Conservation (phyloP, 2,329 filamentous ascomycete species). For the Purpureocillium lavendulum region DNA sequence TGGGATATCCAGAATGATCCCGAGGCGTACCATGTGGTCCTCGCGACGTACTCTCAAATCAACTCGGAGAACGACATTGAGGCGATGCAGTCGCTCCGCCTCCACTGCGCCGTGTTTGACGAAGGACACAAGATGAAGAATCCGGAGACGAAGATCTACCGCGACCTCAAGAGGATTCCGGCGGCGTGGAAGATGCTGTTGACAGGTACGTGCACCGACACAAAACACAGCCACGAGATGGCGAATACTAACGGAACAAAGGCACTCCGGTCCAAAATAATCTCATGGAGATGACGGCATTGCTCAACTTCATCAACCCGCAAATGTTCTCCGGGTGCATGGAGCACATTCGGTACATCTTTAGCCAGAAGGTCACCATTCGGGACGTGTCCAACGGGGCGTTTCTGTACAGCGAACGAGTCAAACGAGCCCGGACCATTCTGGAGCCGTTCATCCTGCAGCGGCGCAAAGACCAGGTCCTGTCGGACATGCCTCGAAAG, state of each 20-base stretch:
- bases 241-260: slow-evolving; percentile 35
- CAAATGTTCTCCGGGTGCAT: slow-evolving; percentile 68
- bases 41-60: slow-evolving; percentile 54
- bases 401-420: slow-evolving; percentile 78
- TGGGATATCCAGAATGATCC: slow-evolving; percentile 56
- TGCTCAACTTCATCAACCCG: slow-evolving; percentile 92
- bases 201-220: slow-evolving; percentile 19
- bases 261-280: slow-evolving; percentile 95
- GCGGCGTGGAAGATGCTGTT: slow-evolving; percentile 81
- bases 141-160: slow-evolving; percentile 71
- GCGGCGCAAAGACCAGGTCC: slow-evolving; percentile 84
- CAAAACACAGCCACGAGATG: background rate
- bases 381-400: slow-evolving; percentile 72
- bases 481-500: slow-evolving; percentile 77
- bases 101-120: slow-evolving; percentile 67
- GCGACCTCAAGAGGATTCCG: slow-evolving; percentile 66
- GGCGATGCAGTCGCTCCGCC: slow-evolving; percentile 38
- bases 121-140: slow-evolving; percentile 95
- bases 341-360: slow-evolving; percentile 76
- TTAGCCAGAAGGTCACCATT: slow-evolving; percentile 84
- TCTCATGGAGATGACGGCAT: slow-evolving; percentile 78
- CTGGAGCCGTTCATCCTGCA: slow-evolving; percentile 92
- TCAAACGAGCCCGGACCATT: slow-evolving; percentile 80
- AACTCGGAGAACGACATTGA: slow-evolving; percentile 40
- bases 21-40: slow-evolving; percentile 53